Percentiles rank a stretch among this genome's conserved stretches.
Conservation (phyloP, 208 protist species). For the Crithidia brevicula region DNA sequence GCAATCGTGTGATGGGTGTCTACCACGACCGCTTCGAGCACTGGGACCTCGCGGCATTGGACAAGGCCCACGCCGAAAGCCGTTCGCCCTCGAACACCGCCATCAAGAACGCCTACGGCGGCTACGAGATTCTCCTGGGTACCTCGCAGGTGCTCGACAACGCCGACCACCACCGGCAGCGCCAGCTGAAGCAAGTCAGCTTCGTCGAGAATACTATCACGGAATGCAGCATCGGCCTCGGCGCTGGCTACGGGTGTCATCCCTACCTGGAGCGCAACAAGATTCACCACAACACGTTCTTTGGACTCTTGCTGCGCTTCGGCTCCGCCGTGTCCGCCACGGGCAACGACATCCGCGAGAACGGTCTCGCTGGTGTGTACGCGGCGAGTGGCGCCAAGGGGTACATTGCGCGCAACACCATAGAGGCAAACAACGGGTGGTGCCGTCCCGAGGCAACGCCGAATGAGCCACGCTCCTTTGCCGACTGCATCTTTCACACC, state of each 20-base stretch:
- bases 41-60: conserved; percentile 48
- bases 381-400: conserved; percentile 69
- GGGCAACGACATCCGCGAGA: conserved; percentile 63
- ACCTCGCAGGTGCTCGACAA: conserved; percentile 52
- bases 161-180: conserved; percentile 52
- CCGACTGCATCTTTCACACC: conserved; percentile 18
- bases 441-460: conserved; percentile 45
- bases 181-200: conserved; percentile 66
- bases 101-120: conserved; percentile 62
- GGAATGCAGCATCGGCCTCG: conserved; percentile 75
- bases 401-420: conserved; percentile 42
- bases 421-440: conserved; percentile 78
- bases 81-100: conserved; percentile 9
- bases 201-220: conserved; percentile 78
- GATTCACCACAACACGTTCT: conserved; percentile 79
- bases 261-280: conserved; percentile 74
- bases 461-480: conserved; percentile 61
- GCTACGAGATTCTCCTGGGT: conserved; percentile 60
- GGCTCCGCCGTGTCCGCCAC: conserved; percentile 64
- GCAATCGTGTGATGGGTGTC: conserved; percentile 83
- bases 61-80: conserved; percentile 24
- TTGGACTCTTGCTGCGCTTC: conserved; percentile 81
- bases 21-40: conserved; percentile 82
- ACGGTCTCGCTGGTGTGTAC: conserved; percentile 82
- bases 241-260: conserved; percentile 70